Conservation (phyloP, 179 eudicot genomes). For the Sideroxylon spinosum region DNA sequence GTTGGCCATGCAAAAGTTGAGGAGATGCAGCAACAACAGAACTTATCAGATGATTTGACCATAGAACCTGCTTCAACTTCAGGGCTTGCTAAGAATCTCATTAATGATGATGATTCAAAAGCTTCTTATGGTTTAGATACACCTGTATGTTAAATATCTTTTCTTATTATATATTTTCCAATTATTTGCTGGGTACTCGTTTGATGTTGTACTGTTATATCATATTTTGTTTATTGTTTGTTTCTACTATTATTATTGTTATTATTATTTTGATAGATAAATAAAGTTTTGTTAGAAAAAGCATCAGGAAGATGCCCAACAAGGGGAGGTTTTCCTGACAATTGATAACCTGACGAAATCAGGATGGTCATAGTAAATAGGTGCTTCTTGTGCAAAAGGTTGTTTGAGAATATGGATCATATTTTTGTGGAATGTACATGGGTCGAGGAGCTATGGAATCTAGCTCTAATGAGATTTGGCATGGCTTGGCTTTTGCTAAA, state of each 20-base stretch:
- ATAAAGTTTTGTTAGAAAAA: background rate
- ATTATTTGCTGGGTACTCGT: background rate
- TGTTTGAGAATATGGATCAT: no score
- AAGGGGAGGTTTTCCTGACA: no score
- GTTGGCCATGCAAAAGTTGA: slow-evolving; percentile 50
- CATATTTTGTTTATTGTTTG: background rate
- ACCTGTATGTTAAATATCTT: slow-evolving; percentile 45
- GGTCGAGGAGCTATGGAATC: no score
- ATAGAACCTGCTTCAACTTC: slow-evolving; percentile 52
- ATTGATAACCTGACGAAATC: no score
- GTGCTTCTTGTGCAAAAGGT: no score
- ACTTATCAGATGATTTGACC: slow-evolving; percentile 51
- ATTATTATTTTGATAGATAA: background rate
- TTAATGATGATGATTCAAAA: slow-evolving; percentile 68
- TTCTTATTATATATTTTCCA: background rate
- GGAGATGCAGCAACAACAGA: slow-evolving; percentile 66
- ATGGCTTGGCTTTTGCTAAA: no score
- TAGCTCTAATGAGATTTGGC: no score
- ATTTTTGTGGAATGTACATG: no score
- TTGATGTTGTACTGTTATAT: background rate
- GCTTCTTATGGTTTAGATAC: slow-evolving; percentile 58
- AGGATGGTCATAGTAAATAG: no score
- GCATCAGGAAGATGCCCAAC: background rate
- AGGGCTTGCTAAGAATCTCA: slow-evolving; percentile 53
- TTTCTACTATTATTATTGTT: background rate